These are phyloP conservation scores for Neofusicoccum parvum DNA, from an alignment of 2,329 filamentous ascomycete species.

Conservation along the genomic window DNA sequence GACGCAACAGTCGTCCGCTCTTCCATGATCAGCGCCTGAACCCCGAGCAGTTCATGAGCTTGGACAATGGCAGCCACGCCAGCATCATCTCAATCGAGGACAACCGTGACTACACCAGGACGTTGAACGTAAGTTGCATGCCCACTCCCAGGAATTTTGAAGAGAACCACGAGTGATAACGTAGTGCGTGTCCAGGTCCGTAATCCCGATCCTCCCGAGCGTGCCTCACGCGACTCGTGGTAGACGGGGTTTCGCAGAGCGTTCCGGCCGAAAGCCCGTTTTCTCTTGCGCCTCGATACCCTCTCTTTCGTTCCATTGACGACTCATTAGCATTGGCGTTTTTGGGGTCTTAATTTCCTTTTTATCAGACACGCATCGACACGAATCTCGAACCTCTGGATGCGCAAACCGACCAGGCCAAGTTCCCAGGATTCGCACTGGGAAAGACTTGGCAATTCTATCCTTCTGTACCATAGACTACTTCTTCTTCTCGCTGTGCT, in stretches of 20 bases:
- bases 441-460: constrained; percentile 15
- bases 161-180: constrained; percentile 16
- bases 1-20: constrained; percentile 46
- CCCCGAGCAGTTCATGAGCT: constrained; percentile 48
- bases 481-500: constrained; percentile 8
- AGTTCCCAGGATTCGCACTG: not conserved
- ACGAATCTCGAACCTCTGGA: constrained; percentile 6
- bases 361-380: constrained; percentile 8
- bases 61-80: constrained; percentile 49
- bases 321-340: constrained; percentile 24
- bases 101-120: constrained; percentile 50
- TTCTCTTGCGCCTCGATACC: constrained; percentile 18
- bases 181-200: constrained; percentile 28
- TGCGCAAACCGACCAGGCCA: constrained; percentile 14
- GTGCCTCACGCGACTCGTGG: constrained; percentile 14
- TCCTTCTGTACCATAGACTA: constrained; percentile 21
- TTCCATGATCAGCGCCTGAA: constrained; percentile 54
- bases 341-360: constrained; percentile 1
- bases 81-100: constrained; percentile 51
- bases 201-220: constrained; percentile 34
- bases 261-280: constrained; percentile 12
- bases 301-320: constrained; percentile 14
- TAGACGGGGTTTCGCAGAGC: not conserved
- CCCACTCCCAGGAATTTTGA: not conserved
- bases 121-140: constrained; percentile 43